Evolutionary conservation across 164 flowering plant genomes (phyloP).

Genomic region (Liriodendron chinense): DNA sequence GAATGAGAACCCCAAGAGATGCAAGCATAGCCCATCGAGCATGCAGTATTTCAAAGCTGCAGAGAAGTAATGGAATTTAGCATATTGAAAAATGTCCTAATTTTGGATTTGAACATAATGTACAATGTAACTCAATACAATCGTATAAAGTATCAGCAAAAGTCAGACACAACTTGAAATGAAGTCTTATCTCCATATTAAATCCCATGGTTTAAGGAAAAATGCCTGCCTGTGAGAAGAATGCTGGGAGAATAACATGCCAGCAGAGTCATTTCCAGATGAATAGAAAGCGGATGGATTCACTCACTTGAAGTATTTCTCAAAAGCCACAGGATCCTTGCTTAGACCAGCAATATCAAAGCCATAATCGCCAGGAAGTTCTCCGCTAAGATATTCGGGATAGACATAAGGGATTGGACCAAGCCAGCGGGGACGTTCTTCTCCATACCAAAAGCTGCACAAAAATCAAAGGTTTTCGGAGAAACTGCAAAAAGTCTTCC

Average conservation of each 20-base stretch:
- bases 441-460: constrained; percentile 87
- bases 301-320: constrained; percentile 75
- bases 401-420: constrained; percentile 87
- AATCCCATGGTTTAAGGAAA: neutral
- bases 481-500: neutral
- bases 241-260: neutral
- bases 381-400: constrained; percentile 81
- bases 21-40: constrained; percentile 99
- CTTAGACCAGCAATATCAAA: constrained; percentile 83
- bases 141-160: too few species aligned
- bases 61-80: constrained; percentile 6
- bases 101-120: neutral
- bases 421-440: constrained; percentile 93
- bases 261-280: neutral
- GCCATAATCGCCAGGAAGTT: constrained; percentile 97
- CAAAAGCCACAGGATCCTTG: constrained; percentile 70
- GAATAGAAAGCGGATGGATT: neutral
- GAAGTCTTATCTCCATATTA: too few species aligned
- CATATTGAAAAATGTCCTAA: neutral
- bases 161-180: neutral
- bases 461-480: constrained; percentile 2
- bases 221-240: neutral
- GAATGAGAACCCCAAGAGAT: constrained; percentile 83
- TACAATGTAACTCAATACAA: too few species aligned
- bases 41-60: constrained; percentile 92